Percentiles rank a stretch among this genome's conserved stretches.
phyloP scores from a whole-genome alignment of 1,139 yeast genomes.

The Zygosaccharomyces sapae region DNA sequence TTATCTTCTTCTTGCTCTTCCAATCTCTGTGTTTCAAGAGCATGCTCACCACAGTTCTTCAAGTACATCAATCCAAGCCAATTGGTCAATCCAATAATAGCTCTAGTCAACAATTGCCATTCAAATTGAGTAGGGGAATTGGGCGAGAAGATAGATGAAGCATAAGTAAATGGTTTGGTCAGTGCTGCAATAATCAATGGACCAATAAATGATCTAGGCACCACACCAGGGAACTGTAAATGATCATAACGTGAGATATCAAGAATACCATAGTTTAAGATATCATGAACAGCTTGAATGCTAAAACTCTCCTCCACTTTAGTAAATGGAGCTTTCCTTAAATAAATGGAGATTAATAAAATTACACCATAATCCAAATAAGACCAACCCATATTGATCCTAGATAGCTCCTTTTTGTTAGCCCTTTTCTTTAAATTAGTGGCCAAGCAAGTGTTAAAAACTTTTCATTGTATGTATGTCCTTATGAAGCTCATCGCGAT shows the following conservation, averaged over 20 bases:
- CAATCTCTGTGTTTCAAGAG: conserved; percentile 16
- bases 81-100: conserved; percentile 52
- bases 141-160: conserved; percentile 17
- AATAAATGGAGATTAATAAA: conserved; percentile 42
- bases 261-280: conserved; percentile 57
- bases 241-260: conserved; percentile 63
- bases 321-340: conserved; percentile 67
- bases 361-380: conserved; percentile 30
- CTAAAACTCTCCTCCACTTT: conserved; percentile 95
- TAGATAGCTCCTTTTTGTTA: not conserved
- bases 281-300: conserved; percentile 84
- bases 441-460: not conserved
- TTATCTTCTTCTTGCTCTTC: conserved; percentile 16
- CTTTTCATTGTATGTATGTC: not conserved
- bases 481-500: not conserved
- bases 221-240: conserved; percentile 75
- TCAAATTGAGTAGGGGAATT: conserved; percentile 37
- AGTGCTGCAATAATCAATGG: conserved; percentile 52
- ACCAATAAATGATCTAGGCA: conserved; percentile 82
- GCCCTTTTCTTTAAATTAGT: not conserved
- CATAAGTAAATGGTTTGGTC: conserved; percentile 37
- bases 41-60: conserved; percentile 33
- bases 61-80: conserved; percentile 37
- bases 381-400: conserved; percentile 23
- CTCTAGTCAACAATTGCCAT: conserved; percentile 50